Conservation (phyloP, 306 rosid species). For the Corylus heterophylla region DNA sequence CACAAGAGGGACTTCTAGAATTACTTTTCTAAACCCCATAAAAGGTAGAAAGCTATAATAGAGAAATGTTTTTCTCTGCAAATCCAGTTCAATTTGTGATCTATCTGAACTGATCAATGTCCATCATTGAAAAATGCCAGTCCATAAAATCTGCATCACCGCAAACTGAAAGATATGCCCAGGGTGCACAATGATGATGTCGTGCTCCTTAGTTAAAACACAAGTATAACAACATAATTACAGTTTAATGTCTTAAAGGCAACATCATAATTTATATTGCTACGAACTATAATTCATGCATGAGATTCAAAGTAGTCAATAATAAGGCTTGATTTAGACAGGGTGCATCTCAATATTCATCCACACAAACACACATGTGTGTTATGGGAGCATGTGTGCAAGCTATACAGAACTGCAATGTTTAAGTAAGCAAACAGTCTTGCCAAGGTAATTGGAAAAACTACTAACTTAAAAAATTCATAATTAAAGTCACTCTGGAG, state of each 20-base stretch:
- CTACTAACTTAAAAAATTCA: neutral
- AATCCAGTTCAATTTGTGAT: neutral
- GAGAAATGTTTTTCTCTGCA: neutral
- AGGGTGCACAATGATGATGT: neutral
- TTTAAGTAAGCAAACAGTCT: neutral
- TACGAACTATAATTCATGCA: neutral
- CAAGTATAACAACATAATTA: neutral
- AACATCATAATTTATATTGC: neutral
- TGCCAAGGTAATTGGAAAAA: conserved; percentile 9
- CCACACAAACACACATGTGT: neutral
- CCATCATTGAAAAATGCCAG: neutral
- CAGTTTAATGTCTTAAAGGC: neutral
- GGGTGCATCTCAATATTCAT: neutral
- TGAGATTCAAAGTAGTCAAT: neutral
- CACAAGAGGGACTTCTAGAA: too few relatives aligned
- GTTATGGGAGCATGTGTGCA: neutral
- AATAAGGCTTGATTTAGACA: neutral
- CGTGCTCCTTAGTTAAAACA: neutral
- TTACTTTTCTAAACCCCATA: neutral
- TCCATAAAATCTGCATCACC: neutral
- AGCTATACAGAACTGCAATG: neutral
- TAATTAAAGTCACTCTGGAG: neutral
- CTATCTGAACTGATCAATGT: neutral
- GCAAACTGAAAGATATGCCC: neutral
- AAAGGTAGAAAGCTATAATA: neutral